Base-by-base conservation (phyloP, 805 yeast species). In the Wickerhamomyces queroliae region DNA sequence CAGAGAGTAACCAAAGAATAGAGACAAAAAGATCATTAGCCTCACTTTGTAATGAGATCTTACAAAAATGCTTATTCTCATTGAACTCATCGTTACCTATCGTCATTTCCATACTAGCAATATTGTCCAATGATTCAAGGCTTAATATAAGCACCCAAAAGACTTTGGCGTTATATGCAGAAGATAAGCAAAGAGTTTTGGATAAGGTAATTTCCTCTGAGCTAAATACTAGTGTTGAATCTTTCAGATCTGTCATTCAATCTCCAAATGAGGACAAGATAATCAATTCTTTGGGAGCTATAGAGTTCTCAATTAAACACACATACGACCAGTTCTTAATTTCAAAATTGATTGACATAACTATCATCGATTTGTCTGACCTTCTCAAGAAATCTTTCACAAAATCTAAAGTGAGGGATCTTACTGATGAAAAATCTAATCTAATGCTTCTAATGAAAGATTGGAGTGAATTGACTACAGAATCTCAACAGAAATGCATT, bases 81-180 rank as follows among this genome's bases (percentile, higher is more conserved):
- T 58, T 76, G 38, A 56, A 57, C 17, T 44, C 51, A 10, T 50
- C 72, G 16, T 38, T 70, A 5, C 67, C 72, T 0, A 40, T 57
- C 10, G 30, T 67, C 2, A 34, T 74, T 7, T 69, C 63, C 13
- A 60, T 62, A 3, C 19, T 66, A n/a, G 49, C 61, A 2, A 38
- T 39, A 24, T 40, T 59, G 8, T 49, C 57, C 5, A 39, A 51
- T 9, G 48, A 51, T 22, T 16, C 37, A 8, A 25, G 50, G 29
- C 19, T 47, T 21, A 31, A 50, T 17, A 37, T 40, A 7, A 33
- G 27, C n/a, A 41, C 42, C 4, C 34, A n/a, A 7, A 41, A 36
- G 2, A 7, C 39, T 5, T 35, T 40, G 11, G 33, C 41, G 23
- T 39, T 46, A 44, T 33, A 34, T 40, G 19, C 41, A 52, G 22